Base-by-base conservation (phyloP, 495 filamentous ascomycete genomes). In the Trichoderma asperelloides region DNA sequence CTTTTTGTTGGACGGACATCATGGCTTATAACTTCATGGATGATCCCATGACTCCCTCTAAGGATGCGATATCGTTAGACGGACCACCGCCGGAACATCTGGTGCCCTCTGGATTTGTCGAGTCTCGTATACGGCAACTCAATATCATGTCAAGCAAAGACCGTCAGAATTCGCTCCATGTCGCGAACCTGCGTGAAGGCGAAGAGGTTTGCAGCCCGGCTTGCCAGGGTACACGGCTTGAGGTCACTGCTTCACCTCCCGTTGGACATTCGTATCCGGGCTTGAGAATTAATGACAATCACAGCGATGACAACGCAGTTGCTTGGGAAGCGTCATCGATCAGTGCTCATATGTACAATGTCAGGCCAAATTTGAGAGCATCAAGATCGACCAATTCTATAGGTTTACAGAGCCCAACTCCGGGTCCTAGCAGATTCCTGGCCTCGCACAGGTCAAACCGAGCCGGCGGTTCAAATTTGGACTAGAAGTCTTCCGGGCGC, bases 241-340 rank as follows among this genome's bases (percentile, higher is more conserved):
- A 60, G 30, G 55, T 60, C 2, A 28, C 55, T 60, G 55, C 55
- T 60, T 60, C 55, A 25, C 55, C 55, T 60, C 55, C 55, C 6
- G 55, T 60, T 16, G 55, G 55, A 30, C 55, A 60, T 30, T 60
- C 55, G 23, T 60, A 60, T 16, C 55, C 55, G 16, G 55, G 55
- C 8, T 60, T 60, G 27, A 30, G 27, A 25, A 30, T 60, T 60
- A 13, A 60, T 18, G 55, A 60, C 23, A 30, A 60, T 30, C 55
- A 30, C 27, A 30, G 23, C 27, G 55, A 30, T 60, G 55, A 60
- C 55, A 60, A 28, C 13, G 5, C 25, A 13, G 27, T 60, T 60
- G 55, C 55, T 18, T 60, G 27, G 55, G 55, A 60, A 25, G 55
- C n/a, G 8, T 18, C 55, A 18, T 27, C 55, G 5, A 60, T 21